Percentiles rank a stretch among this genome's conserved stretches.
phyloP scores from a whole-genome alignment of 164 flowering plant species.

The Cinnamomum chago region DNA sequence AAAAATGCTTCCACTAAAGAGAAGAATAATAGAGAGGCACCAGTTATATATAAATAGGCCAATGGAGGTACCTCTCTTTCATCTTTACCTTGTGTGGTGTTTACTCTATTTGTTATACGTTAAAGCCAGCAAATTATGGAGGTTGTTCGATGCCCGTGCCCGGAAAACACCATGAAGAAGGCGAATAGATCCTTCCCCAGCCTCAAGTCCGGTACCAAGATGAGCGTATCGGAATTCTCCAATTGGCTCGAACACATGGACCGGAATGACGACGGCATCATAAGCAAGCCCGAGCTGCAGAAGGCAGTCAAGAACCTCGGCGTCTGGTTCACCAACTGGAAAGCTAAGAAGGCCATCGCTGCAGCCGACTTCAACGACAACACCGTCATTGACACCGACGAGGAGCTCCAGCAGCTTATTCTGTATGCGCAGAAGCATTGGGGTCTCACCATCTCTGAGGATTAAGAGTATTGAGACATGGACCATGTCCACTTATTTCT shows the following conservation, averaged over 20 bases:
- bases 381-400: not conserved
- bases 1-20: too few relatives aligned
- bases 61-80: too few relatives aligned
- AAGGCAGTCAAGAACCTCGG: not conserved
- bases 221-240: not conserved
- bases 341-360: not conserved
- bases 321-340: not conserved
- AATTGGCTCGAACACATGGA: not conserved
- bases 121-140: too few relatives aligned
- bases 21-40: too few relatives aligned
- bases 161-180: too few relatives aligned
- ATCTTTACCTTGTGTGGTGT: too few relatives aligned
- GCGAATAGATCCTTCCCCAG: too few relatives aligned
- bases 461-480: not conserved
- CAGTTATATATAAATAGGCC: too few relatives aligned
- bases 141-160: too few relatives aligned
- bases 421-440: not conserved
- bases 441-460: not conserved
- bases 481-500: not conserved
- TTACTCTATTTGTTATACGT: too few relatives aligned
- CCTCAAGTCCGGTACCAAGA: not conserved
- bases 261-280: not conserved
- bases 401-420: not conserved
- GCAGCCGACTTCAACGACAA: not conserved
- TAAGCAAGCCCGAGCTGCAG: conserved; percentile 2